These are phyloP conservation scores for Ogataea pignaliae DNA, from an alignment of 805 yeast genomes.

Conservation along the genomic window DNA sequence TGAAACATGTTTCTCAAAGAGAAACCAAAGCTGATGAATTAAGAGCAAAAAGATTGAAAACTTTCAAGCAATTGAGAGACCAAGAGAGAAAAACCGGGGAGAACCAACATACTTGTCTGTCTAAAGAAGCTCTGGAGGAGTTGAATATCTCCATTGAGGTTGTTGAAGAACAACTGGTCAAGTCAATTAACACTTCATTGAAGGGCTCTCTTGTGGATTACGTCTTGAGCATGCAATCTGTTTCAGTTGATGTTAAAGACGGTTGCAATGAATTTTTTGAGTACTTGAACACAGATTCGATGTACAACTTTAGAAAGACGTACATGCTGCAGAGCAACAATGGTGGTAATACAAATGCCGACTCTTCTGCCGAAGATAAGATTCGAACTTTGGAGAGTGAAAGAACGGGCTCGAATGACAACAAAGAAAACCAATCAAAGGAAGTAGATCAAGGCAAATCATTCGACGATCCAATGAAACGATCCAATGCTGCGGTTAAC, in stretches of 20 bases:
- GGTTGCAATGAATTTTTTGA: conserved; percentile 28
- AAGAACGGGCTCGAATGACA: conserved; percentile 14
- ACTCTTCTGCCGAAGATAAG: conserved; percentile 13
- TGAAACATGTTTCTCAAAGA: conserved; percentile 44
- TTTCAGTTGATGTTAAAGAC: conserved; percentile 25
- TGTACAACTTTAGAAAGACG: conserved; percentile 17
- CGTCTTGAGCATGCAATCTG: conserved; percentile 29
- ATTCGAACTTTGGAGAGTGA: conserved; percentile 13
- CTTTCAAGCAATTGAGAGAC: conserved; percentile 35
- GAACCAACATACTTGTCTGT: conserved; percentile 37
- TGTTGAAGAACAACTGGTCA: conserved; percentile 45
- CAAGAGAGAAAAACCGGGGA: conserved; percentile 44
- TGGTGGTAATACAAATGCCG: no score
- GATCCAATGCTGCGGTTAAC: no score
- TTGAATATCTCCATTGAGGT: conserved; percentile 46
- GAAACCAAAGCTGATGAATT: conserved; percentile 44
- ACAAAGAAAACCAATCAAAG: conserved; percentile 16
- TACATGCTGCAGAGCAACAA: conserved; percentile 3
- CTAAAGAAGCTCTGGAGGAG: conserved; percentile 50
- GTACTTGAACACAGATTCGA: conserved; percentile 19
- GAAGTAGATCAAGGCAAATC: conserved; percentile 7
- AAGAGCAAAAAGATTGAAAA: conserved; percentile 32
- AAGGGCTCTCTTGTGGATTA: conserved; percentile 44
- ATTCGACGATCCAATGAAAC: conserved; percentile 1
- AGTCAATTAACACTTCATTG: conserved; percentile 42